These are phyloP conservation scores for Astrothelium macrocarpum DNA, from an alignment of 495 filamentous ascomycete genomes.

Conservation along the genomic window DNA sequence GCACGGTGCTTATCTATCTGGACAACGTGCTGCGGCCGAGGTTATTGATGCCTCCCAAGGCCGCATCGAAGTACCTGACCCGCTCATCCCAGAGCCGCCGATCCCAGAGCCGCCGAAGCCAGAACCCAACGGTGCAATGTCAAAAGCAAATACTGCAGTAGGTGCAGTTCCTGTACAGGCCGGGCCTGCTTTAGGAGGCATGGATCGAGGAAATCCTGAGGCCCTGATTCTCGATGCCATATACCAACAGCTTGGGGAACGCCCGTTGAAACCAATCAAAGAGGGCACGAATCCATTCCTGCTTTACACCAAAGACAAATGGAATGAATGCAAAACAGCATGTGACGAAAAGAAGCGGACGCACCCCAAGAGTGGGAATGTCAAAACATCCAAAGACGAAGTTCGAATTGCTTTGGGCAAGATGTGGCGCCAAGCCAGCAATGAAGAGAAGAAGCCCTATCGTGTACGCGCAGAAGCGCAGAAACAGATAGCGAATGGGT, in stretches of 20 bases:
- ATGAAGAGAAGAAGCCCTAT: constrained; percentile 63
- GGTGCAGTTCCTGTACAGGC: background rate
- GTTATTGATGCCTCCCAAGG: constrained; percentile 70
- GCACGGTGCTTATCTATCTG: constrained; percentile 91
- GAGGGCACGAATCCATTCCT: constrained; percentile 54
- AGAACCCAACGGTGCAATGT: background rate
- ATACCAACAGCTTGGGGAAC: constrained; percentile 57
- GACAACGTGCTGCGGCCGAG: constrained; percentile 78
- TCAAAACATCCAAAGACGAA: constrained; percentile 59
- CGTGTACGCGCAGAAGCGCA: constrained; percentile 59
- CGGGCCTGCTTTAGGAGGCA: background rate
- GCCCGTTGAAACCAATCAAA: constrained; percentile 59
- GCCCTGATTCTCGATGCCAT: constrained; percentile 60
- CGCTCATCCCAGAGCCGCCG: constrained; percentile 43
- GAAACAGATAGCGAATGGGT: constrained; percentile 51
- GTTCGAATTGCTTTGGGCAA: constrained; percentile 71
- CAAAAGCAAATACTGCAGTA: background rate
- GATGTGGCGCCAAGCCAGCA: constrained; percentile 74
- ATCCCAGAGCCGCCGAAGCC: constrained; percentile 49
- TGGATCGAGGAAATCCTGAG: constrained; percentile 46
- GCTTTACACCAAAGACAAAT: constrained; percentile 70
- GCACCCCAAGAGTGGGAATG: constrained; percentile 37
- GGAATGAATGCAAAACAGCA: constrained; percentile 59
- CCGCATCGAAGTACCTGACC: constrained; percentile 59
- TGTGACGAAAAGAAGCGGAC: constrained; percentile 56